A percentile compares a stretch with the other conserved stretches of the same genome.
Conservation (phyloP, 441 rosid genomes). For the Gossypium gossypioides region DNA sequence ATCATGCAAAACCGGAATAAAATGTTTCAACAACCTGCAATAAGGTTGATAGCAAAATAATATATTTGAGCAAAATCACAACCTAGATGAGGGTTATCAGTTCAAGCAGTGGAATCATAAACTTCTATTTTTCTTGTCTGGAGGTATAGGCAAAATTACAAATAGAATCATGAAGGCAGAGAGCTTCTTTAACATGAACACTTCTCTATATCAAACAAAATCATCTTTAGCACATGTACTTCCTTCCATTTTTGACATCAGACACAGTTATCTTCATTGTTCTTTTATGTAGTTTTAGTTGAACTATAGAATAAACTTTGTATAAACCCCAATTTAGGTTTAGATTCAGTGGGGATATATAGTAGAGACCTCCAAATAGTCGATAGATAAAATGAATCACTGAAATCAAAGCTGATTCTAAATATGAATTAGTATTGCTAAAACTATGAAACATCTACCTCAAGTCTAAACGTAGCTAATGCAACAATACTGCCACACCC, state of each 20-base stretch:
- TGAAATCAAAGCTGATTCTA: background rate
- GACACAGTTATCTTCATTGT: background rate
- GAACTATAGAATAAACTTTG: background rate
- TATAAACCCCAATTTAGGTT: background rate
- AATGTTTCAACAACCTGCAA: constrained; percentile 4
- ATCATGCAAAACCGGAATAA: background rate
- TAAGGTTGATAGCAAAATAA: constrained; percentile 10
- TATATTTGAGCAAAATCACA: background rate
- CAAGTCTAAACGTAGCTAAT: background rate
- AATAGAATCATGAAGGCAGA: background rate
- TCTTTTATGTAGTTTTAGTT: background rate
- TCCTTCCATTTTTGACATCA: background rate
- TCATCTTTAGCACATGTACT: background rate
- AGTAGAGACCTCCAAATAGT: background rate
- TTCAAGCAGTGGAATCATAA: background rate
- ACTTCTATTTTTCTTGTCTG: background rate
- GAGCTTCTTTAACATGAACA: background rate
- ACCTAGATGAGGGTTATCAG: background rate
- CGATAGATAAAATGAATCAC: background rate
- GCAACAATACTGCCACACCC: background rate
- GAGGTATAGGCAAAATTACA: background rate
- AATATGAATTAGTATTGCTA: background rate
- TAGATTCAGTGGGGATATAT: background rate
- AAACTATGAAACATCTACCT: background rate
- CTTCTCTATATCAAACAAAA: background rate